Conservation (phyloP, 169 alveolate genomes). For the Plasmodium yoelii region DNA sequence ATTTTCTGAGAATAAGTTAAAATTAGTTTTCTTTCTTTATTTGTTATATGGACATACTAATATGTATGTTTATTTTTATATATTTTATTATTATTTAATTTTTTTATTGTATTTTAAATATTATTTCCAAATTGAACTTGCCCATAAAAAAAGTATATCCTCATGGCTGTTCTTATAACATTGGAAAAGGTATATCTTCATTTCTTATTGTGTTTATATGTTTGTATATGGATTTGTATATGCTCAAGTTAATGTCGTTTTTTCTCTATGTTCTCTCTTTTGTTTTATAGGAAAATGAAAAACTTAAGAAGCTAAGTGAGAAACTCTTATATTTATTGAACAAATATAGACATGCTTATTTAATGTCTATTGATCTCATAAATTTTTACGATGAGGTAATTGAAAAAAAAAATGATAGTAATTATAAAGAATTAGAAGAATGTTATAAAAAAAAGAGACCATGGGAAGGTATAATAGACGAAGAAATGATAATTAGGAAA, state of each 20-base stretch:
- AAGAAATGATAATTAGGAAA: slow-evolving; percentile 49
- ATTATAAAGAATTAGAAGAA: slow-evolving; percentile 41
- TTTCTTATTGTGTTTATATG: neutral
- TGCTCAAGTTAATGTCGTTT: neutral
- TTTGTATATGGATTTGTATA: neutral
- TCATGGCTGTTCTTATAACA: slow-evolving; percentile 10
- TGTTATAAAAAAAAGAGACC: slow-evolving; percentile 16
- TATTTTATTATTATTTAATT: too few species aligned
- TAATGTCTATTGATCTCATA: slow-evolving; percentile 42
- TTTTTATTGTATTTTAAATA: neutral
- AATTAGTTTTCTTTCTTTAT: too few species aligned
- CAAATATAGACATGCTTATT: slow-evolving; percentile 62
- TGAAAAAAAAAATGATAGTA: slow-evolving; percentile 20
- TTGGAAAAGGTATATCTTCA: slow-evolving; percentile 5
- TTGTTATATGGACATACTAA: too few species aligned
- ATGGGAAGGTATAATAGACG: slow-evolving; percentile 29
- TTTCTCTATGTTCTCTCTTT: neutral
- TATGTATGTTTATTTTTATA: too few species aligned
- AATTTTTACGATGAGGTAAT: slow-evolving; percentile 44
- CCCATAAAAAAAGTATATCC: neutral
- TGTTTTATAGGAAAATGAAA: slow-evolving; percentile 31
- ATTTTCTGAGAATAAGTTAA: too few species aligned
- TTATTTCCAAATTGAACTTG: neutral
- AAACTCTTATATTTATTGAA: slow-evolving; percentile 45
- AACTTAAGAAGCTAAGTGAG: slow-evolving; percentile 45